Conservation (phyloP, 768 basidiomycete genomes). For the Tylopilus intermedius region DNA sequence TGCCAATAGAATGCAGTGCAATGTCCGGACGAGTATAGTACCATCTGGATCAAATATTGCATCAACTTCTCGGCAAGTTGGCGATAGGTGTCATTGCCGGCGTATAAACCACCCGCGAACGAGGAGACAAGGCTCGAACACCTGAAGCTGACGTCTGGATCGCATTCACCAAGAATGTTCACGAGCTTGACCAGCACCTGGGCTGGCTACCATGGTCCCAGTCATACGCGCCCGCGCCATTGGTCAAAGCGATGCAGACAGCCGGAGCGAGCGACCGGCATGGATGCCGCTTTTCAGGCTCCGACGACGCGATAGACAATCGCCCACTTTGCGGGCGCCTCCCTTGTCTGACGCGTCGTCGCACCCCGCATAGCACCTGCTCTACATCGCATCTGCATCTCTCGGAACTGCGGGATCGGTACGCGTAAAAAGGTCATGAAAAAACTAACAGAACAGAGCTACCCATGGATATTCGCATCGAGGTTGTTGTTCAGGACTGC, state of each 20-base stretch:
- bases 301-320: too few relatives aligned
- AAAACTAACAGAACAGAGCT: neutral
- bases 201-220: constrained; percentile 44
- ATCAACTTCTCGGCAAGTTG: constrained; percentile 49
- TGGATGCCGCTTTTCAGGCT: too few relatives aligned
- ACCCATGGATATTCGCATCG: constrained; percentile 19
- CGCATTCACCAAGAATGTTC: constrained; percentile 55
- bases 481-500: constrained; percentile 54
- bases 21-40: constrained; percentile 10
- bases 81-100: constrained; percentile 56
- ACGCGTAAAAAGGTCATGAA: constrained; percentile 2
- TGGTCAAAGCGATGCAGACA: constrained; percentile 30
- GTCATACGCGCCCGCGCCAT: constrained; percentile 47
- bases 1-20: neutral
- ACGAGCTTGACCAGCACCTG: constrained; percentile 45
- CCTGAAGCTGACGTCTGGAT: constrained; percentile 44
- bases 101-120: constrained; percentile 39
- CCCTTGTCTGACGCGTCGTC: too few relatives aligned
- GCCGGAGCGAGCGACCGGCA: too few relatives aligned
- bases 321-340: too few relatives aligned
- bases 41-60: constrained; percentile 45
- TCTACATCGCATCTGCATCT: too few relatives aligned
- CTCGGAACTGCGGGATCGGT: constrained; percentile 23
- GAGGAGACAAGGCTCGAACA: neutral
- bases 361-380: too few relatives aligned